Conservation (phyloP, 2,329 filamentous ascomycete species). For the Parastagonospora avenae region DNA sequence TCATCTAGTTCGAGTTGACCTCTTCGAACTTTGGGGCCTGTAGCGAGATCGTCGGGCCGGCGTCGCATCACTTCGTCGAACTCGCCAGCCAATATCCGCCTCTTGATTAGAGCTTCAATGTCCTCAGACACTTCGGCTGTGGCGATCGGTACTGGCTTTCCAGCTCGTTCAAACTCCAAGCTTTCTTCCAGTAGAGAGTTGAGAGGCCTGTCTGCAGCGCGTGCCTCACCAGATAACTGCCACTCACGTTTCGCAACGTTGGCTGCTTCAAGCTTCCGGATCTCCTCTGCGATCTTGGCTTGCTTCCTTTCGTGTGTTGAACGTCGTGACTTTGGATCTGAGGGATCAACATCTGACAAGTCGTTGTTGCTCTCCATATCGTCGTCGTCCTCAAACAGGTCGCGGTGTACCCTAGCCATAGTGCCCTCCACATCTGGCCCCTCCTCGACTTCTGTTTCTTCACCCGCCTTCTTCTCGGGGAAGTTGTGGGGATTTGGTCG, state of each 20-base stretch:
- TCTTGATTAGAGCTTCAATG: slow-evolving; percentile 93
- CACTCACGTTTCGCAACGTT: slow-evolving; percentile 90
- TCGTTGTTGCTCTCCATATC: slow-evolving; percentile 63
- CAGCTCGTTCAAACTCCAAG: slow-evolving; percentile 91
- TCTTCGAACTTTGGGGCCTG: slow-evolving; percentile 66
- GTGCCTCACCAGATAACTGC: slow-evolving; percentile 87
- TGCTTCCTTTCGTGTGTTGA: slow-evolving; percentile 88
- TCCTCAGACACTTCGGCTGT: slow-evolving; percentile 88
- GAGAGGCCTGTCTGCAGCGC: slow-evolving; percentile 77
- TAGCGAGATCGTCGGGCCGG: slow-evolving; percentile 73
- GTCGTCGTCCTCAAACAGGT: slow-evolving; percentile 79
- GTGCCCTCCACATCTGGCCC: slow-evolving; percentile 76
- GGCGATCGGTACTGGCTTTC: slow-evolving; percentile 93
- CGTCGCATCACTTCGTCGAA: slow-evolving; percentile 91
- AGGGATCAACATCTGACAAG: slow-evolving; percentile 67
- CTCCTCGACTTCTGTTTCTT: slow-evolving; percentile 22
- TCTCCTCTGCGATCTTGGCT: slow-evolving; percentile 85
- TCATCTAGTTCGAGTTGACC: slow-evolving; percentile 84
- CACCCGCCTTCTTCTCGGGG: slow-evolving; percentile 33
- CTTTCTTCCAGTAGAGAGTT: slow-evolving; percentile 96
- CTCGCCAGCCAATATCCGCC: slow-evolving; percentile 84
- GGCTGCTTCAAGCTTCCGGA: slow-evolving; percentile 85
- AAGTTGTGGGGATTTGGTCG: slow-evolving; percentile 62
- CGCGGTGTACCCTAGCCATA: slow-evolving; percentile 84
- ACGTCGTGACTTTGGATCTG: slow-evolving; percentile 72